phyloP scores from a whole-genome alignment of 129 eudicot genomes.

The Helichrysum umbraculigerum region DNA sequence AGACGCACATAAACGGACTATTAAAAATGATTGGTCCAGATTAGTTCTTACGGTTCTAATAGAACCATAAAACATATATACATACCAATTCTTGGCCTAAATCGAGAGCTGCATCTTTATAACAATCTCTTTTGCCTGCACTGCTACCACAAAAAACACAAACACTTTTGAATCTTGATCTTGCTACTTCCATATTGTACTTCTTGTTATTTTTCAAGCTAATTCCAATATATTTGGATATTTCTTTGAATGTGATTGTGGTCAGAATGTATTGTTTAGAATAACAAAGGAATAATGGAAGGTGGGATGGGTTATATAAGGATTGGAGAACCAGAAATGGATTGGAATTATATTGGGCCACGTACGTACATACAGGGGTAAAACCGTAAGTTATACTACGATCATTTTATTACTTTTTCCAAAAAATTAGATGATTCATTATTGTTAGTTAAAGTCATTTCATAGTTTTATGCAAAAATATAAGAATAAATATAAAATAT shows the following conservation, averaged over 20 bases:
- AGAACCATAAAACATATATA: neutral
- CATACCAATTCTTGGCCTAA: constrained; percentile 65
- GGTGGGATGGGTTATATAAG: constrained; percentile 37
- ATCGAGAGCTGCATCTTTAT: constrained; percentile 66
- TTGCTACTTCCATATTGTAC: constrained; percentile 30
- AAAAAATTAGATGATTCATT: too few species aligned
- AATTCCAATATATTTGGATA: constrained; percentile 19
- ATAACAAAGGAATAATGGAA: constrained; percentile 22
- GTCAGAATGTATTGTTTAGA: neutral
- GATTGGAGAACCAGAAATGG: constrained; percentile 11
- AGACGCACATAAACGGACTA: neutral
- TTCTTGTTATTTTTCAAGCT: constrained; percentile 3
- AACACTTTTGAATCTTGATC: constrained; percentile 65
- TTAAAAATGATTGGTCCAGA: too few species aligned
- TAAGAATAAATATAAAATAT: too few species aligned
- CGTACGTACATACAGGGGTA: constrained; percentile 29
- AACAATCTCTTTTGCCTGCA: constrained; percentile 60
- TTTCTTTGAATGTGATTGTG: constrained; percentile 19
- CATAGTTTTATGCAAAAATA: too few species aligned
- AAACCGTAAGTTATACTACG: too few species aligned
- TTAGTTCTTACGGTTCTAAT: too few species aligned
- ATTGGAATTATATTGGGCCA: constrained; percentile 37
- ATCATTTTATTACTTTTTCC: too few species aligned
- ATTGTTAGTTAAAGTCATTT: too few species aligned
- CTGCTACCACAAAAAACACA: constrained; percentile 79